Evolutionary conservation across 2,329 filamentous ascomycete genomes (phyloP), one percentile per base, ranked within the genome.

Genomic region (Penicillium sp.): DNA sequence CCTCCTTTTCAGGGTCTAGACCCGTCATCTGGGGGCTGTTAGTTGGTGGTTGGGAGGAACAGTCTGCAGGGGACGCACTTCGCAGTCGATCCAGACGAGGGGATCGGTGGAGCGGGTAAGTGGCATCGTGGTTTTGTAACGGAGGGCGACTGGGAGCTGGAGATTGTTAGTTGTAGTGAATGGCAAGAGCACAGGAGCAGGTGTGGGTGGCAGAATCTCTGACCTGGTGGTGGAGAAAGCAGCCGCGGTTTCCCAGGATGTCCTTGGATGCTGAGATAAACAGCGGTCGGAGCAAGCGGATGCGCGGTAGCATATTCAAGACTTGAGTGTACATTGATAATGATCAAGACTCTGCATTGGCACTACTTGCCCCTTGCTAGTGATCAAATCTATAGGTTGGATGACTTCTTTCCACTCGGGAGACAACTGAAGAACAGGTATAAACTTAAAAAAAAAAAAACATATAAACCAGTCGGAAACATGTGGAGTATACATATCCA

Each of bases 31-130:
- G 38, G 46, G 15, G 32, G n/a, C 7, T 12, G 46, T 55, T 42
- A 48, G 32, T 37, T 31, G 33, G 28, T 18, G 29, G 31, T 28
- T 20, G 20, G 15, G 15, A 18, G 15, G 43, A 20, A 42, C 40
- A 48, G 9, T 27, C 9, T n/a, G n/a, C 9, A 33, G 42, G 37
- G 18, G 24, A 50, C 59, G 32, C 67, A 82, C 80, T 72, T 87
- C 83, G 64, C 83, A 87, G 72, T 95, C 89, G 56, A 95, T 91
- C 89, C 89, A 95, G 55, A 95, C 87, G 32, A 95, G 72, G 7
- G 87, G 86, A 57, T 84, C 82, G 44, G 71, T 76, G 20, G 82
- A 86, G 38, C 70, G 72, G 50, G 65, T 59, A 20, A 75, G 63
- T 24, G 74, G 66, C 73, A 75, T 76, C 9, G 35, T 60, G 50